Conservation (phyloP, 192 early-diverging fungal genomes). For the Linderina pennispora region DNA sequence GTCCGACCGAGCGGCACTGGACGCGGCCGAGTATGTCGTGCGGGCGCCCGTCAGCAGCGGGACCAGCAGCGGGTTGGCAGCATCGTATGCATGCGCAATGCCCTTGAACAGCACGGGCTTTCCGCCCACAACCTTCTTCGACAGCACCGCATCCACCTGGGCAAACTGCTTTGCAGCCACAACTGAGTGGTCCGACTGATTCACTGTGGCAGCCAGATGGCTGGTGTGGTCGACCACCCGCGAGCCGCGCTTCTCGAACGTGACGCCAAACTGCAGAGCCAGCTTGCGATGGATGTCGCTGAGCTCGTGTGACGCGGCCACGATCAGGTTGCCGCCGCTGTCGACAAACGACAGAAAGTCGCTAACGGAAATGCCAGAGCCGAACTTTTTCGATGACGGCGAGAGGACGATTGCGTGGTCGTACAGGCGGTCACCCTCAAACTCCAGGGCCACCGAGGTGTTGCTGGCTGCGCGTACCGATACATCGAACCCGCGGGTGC, state of each 20-base stretch:
- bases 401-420: constrained; percentile 82
- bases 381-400: constrained; percentile 62
- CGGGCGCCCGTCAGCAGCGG: constrained; percentile 54
- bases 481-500: constrained; percentile 46
- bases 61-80: constrained; percentile 58
- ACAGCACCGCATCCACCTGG: constrained; percentile 33
- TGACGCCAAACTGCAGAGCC: constrained; percentile 83
- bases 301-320: constrained; percentile 61
- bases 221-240: constrained; percentile 68
- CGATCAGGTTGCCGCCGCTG: constrained; percentile 83
- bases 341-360: constrained; percentile 81
- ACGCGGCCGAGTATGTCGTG: constrained; percentile 64
- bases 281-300: constrained; percentile 72
- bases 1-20: constrained; percentile 22
- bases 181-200: constrained; percentile 49
- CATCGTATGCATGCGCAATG: constrained; percentile 63
- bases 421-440: constrained; percentile 57
- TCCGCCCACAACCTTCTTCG: not conserved
- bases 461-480: constrained; percentile 51
- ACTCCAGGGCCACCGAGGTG: constrained; percentile 47
- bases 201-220: constrained; percentile 34
- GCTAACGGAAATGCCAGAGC: constrained; percentile 45
- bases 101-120: constrained; percentile 61
- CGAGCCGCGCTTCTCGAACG: constrained; percentile 68
- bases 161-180: constrained; percentile 49